These are phyloP conservation scores for Globisporangium polare DNA, from an alignment of 352 stramenopile species.

Conservation along the genomic window DNA sequence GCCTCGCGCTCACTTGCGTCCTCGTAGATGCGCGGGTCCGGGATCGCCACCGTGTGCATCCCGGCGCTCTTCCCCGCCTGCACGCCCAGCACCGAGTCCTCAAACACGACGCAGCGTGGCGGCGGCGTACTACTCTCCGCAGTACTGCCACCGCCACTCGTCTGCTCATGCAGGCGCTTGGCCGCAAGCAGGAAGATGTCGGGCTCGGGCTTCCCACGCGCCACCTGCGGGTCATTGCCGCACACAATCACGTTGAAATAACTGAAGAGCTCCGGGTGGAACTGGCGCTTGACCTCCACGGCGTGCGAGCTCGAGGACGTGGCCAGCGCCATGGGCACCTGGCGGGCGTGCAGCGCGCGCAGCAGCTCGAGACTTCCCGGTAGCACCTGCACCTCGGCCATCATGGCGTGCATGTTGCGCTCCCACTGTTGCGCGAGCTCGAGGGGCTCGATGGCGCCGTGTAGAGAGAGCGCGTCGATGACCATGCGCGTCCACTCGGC, in stretches of 20 bases:
- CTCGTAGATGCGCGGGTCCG: slow-evolving; percentile 61
- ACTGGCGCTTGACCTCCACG: slow-evolving; percentile 58
- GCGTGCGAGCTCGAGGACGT: slow-evolving; percentile 67
- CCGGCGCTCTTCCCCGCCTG: slow-evolving; percentile 51
- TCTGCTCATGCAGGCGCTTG: slow-evolving; percentile 43
- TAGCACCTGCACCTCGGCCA: slow-evolving; percentile 44
- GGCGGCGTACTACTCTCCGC: slow-evolving; percentile 18
- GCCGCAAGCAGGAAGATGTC: slow-evolving; percentile 78
- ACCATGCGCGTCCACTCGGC: slow-evolving; percentile 74
- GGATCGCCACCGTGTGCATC: slow-evolving; percentile 73
- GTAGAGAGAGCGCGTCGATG: slow-evolving; percentile 41
- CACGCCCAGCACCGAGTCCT: slow-evolving; percentile 73
- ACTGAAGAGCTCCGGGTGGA: slow-evolving; percentile 70
- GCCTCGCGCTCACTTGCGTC: slow-evolving; percentile 34
- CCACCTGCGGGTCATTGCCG: slow-evolving; percentile 67
- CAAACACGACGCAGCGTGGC: slow-evolving; percentile 69
- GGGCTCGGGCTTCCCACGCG: slow-evolving; percentile 65
- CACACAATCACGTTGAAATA: slow-evolving; percentile 73
- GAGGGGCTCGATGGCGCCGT: slow-evolving; percentile 38
- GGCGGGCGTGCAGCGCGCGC: slow-evolving; percentile 34
- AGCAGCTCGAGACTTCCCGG: slow-evolving; percentile 51
- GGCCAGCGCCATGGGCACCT: slow-evolving; percentile 62
- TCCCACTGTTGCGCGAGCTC: slow-evolving; percentile 68
- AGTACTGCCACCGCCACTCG: slow-evolving; percentile 2
- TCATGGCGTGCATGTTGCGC: slow-evolving; percentile 52